Evolutionary conservation across 345 rosid genomes (phyloP).

Genomic region (Syzygium aqueum): DNA sequence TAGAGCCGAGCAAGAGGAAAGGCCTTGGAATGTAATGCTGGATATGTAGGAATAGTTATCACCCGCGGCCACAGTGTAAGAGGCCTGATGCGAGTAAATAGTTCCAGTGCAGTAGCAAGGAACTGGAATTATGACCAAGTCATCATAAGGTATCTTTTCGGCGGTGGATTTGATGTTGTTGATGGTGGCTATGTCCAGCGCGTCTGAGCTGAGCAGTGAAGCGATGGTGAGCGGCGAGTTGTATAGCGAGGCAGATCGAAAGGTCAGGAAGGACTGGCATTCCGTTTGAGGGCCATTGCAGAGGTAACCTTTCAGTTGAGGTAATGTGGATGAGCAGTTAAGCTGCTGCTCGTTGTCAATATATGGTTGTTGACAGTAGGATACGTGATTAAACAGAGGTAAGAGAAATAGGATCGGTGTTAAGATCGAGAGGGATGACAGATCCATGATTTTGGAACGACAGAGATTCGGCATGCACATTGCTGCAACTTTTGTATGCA

Average conservation of each 20-base stretch:
- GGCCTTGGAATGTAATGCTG: constrained; percentile 5
- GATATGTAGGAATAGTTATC: neutral
- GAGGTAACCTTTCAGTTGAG: constrained; percentile 11
- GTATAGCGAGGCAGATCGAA: neutral
- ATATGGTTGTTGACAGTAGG: neutral
- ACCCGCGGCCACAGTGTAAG: neutral
- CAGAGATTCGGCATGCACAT: neutral
- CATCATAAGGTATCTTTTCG: neutral
- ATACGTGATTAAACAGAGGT: neutral
- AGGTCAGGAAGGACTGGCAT: constrained; percentile 18
- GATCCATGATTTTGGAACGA: neutral
- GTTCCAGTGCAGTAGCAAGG: constrained; percentile 18
- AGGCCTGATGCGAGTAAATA: constrained; percentile 3
- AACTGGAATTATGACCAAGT: constrained; percentile 13
- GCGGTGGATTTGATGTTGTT: constrained; percentile 1
- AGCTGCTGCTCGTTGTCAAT: neutral
- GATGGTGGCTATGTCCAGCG: constrained; percentile 4
- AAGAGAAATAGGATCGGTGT: neutral
- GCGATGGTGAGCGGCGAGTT: constrained; percentile 10
- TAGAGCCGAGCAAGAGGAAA: neutral
- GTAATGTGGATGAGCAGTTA: neutral
- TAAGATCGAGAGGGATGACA: neutral
- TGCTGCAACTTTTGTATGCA: neutral
- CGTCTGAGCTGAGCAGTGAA: constrained; percentile 13
- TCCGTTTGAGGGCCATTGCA: constrained; percentile 7